These are phyloP conservation scores for Aspergillus sclerotialis DNA, from an alignment of 2,329 filamentous ascomycete genomes.

Conservation along the genomic window DNA sequence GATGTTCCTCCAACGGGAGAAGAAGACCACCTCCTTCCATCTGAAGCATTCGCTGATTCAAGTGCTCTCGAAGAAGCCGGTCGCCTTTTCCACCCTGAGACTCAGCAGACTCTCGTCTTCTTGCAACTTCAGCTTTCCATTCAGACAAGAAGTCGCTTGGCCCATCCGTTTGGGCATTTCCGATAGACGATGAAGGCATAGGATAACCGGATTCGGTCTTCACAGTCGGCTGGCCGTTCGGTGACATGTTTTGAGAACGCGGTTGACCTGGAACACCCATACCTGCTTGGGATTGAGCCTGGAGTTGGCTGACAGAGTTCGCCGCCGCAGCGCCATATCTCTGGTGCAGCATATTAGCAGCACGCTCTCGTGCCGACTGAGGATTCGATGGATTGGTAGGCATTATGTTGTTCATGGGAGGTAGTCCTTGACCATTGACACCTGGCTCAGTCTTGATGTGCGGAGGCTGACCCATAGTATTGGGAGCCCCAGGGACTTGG, in stretches of 20 bases:
- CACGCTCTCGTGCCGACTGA: constrained; percentile 49
- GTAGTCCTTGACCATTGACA: constrained; percentile 29
- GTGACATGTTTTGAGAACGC: constrained; percentile 23
- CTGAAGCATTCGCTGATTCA: constrained; percentile 34
- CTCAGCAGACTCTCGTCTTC: constrained; percentile 33
- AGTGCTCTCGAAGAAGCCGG: constrained; percentile 34
- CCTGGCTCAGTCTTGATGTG: constrained; percentile 50
- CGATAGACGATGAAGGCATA: constrained; percentile 30
- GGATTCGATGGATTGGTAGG: constrained; percentile 31
- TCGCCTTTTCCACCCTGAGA: constrained; percentile 30
- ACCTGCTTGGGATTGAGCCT: constrained; percentile 32
- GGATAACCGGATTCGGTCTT: constrained; percentile 33
- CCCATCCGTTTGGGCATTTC: constrained; percentile 68
- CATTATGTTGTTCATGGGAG: constrained; percentile 29
- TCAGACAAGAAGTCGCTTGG: constrained; percentile 53
- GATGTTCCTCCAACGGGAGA: constrained; percentile 34
- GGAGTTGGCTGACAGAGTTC: constrained; percentile 37
- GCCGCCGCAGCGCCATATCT: constrained; percentile 37
- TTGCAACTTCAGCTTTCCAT: constrained; percentile 41
- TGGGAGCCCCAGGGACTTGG: too few relatives aligned
- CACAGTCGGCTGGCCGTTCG: constrained; percentile 36
- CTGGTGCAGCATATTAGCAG: constrained; percentile 45
- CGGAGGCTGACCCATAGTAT: constrained; percentile 25
- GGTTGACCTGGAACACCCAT: constrained; percentile 29
- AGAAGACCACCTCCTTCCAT: constrained; percentile 42